Base-by-base conservation (phyloP, 2,329 filamentous ascomycete genomes). In the Colletotrichum melonis region DNA sequence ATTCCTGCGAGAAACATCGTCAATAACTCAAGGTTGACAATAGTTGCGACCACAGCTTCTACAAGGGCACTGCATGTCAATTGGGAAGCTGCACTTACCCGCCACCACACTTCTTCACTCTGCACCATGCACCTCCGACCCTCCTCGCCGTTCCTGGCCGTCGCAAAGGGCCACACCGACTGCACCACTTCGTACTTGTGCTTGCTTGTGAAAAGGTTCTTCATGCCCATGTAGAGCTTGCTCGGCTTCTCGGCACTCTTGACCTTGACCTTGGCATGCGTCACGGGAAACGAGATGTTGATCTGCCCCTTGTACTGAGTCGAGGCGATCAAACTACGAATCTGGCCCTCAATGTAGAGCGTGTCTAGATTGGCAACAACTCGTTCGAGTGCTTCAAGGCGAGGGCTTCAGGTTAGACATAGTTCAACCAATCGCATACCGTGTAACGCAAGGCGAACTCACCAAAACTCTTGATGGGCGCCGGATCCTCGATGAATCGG, bases 81-180 rank as follows among this genome's bases (percentile, higher is more conserved):
- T 54, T 26, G 28, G n/a, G 22, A 14, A n/a, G 30, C 24, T n/a
- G 16, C 14, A 65, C 67, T 64, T 58, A 69, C 67, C 63, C 81
- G 81, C 86, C 88, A 90, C 88, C 88, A 90, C 2, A 82, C 83
- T 77, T 89, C 87, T 79, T 91, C 88, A 70, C 84, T 88, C 78
- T 89, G 87, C n/a, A 90, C 87, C 3, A 83, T 82, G 75, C 84
- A 89, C 65, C 79, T 79, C 62, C 86, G 83, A 14, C 78, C 84
- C n/a, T 74, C 78, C 74, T 87, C 86, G 52, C 82, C 87, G 75
- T 80, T 85, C 77, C 78, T 82, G 4, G 83, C 81, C 74, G 86
- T 87, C 1, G 88, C 88, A 79, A 89, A 90, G 4, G 88, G 89
- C 88, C 89, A 91, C 1, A 90, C 84, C 1, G 85, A 83, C 77